Evolutionary conservation across 768 basidiomycete species (phyloP).

Genomic region (Termitomyces sp.): DNA sequence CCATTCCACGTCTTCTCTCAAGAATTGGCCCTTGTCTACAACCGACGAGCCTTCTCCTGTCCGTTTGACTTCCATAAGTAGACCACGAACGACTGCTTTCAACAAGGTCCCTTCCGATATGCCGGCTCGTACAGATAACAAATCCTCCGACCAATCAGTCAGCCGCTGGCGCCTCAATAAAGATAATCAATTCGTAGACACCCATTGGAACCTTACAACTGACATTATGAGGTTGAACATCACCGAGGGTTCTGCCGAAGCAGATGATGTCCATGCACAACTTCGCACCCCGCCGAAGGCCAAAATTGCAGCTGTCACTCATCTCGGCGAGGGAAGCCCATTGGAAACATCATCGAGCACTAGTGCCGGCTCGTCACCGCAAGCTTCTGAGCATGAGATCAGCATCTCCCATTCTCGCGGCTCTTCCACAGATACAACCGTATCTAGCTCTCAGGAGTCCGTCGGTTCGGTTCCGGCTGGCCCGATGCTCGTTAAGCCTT

Average conservation of each 20-base stretch:
- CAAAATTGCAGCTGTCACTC: slow-evolving; percentile 50
- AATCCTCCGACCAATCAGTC: slow-evolving; percentile 33
- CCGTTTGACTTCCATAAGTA: slow-evolving; percentile 26
- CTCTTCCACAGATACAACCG: slow-evolving; percentile 74
- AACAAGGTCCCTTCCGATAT: slow-evolving; percentile 39
- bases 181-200: slow-evolving; percentile 59
- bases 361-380: slow-evolving; percentile 71
- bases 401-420: slow-evolving; percentile 72
- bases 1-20: slow-evolving; percentile 18
- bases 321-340: slow-evolving; percentile 62
- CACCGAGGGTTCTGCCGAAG: slow-evolving; percentile 43
- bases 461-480: slow-evolving; percentile 46
- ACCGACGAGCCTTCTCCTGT: slow-evolving; percentile 31
- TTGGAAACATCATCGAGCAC: slow-evolving; percentile 68
- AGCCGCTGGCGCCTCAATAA: slow-evolving; percentile 62
- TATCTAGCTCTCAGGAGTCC: slow-evolving; percentile 55
- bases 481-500: slow-evolving; percentile 48
- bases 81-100: slow-evolving; percentile 24
- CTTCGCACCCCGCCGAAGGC: slow-evolving; percentile 68
- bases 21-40: slow-evolving; percentile 42
- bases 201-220: slow-evolving; percentile 69
- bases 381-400: slow-evolving; percentile 61
- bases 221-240: slow-evolving; percentile 72
- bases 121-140: slow-evolving; percentile 41
- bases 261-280: slow-evolving; percentile 45